A percentile compares a stretch with the other conserved stretches of the same genome.
phyloP scores from a whole-genome alignment of 495 filamentous ascomycete species.

The Penicillium fimorum region DNA sequence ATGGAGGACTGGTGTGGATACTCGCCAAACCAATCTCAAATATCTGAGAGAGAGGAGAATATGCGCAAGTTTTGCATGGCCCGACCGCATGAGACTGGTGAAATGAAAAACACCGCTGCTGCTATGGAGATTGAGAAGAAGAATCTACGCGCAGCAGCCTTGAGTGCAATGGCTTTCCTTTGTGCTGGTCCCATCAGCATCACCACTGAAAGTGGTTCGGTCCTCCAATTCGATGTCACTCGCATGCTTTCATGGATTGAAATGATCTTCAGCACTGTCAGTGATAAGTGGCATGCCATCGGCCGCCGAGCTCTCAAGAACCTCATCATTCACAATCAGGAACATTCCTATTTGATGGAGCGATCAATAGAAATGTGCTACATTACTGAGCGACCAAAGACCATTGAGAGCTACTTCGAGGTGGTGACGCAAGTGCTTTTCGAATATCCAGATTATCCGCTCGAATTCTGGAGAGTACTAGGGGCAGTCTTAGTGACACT shows the following conservation, averaged over 20 bases:
- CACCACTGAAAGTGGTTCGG: conserved; percentile 76
- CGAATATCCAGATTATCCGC: conserved; percentile 72
- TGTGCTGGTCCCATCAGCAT: conserved; percentile 90
- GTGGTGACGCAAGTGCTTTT: conserved; percentile 84
- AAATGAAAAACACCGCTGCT: conserved; percentile 72
- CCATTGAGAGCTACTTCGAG: conserved; percentile 92
- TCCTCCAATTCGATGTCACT: conserved; percentile 85
- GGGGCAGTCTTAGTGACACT: conserved; percentile 86
- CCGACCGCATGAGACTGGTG: conserved; percentile 62
- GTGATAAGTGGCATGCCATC: conserved; percentile 89
- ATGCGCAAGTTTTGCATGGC: conserved; percentile 79
- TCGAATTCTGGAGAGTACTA: conserved; percentile 87
- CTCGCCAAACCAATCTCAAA: conserved; percentile 83
- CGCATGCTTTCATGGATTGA: conserved; percentile 94
- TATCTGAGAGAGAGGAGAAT: conserved; percentile 77
- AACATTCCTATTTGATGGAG: conserved; percentile 78
- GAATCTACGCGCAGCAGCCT: conserved; percentile 81
- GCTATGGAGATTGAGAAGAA: conserved; percentile 96
- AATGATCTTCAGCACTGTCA: conserved; percentile 84
- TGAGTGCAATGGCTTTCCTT: conserved; percentile 93
- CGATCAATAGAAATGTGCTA: conserved; percentile 89
- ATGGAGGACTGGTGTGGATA: conserved; percentile 99
- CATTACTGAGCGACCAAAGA: conserved; percentile 62
- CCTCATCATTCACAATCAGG: conserved; percentile 83
- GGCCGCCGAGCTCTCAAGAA: conserved; percentile 88